phyloP scores from a whole-genome alignment of 805 yeast genomes.

The Pichia californica region DNA sequence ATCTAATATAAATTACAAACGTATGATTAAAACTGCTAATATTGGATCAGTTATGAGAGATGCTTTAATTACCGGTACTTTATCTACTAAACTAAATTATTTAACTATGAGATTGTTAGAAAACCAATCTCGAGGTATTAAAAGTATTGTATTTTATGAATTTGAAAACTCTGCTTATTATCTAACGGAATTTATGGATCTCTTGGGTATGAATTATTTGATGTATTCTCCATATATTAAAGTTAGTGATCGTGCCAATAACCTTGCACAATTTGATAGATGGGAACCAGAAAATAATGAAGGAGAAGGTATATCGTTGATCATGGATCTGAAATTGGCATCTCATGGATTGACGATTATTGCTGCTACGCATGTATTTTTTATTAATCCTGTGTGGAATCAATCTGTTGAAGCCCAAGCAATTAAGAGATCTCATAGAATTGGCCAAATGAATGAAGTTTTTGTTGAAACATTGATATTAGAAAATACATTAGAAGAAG shows the following conservation, averaged over 20 bases:
- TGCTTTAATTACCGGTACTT: slow-evolving; percentile 50
- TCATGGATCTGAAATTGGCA: slow-evolving; percentile 64
- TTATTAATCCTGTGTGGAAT: slow-evolving; percentile 69
- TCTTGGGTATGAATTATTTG: slow-evolving; percentile 53
- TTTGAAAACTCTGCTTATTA: slow-evolving; percentile 68
- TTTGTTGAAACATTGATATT: slow-evolving; percentile 62
- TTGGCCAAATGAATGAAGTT: slow-evolving; percentile 61
- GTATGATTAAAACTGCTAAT: no score
- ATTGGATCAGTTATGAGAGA: slow-evolving; percentile 22
- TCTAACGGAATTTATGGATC: slow-evolving; percentile 56
- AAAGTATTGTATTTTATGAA: slow-evolving; percentile 62
- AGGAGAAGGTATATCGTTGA: slow-evolving; percentile 44
- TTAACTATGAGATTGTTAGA: slow-evolving; percentile 48
- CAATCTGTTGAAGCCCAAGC: slow-evolving; percentile 69
- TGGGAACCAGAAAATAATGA: slow-evolving; percentile 31
- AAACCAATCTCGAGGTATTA: slow-evolving; percentile 39
- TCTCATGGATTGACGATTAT: slow-evolving; percentile 66
- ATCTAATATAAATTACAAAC: no score
- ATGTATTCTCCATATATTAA: slow-evolving; percentile 59
- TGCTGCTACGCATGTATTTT: slow-evolving; percentile 62
- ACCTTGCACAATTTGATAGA: slow-evolving; percentile 44
- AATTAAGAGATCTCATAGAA: slow-evolving; percentile 69
- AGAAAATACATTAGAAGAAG: slow-evolving; percentile 60
- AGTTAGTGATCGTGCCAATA: slow-evolving; percentile 43
- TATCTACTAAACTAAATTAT: slow-evolving; percentile 60